These are phyloP conservation scores for Rhizoclosmatium globosum DNA, from an alignment of 192 early-diverging fungal genomes.

Conservation along the genomic window DNA sequence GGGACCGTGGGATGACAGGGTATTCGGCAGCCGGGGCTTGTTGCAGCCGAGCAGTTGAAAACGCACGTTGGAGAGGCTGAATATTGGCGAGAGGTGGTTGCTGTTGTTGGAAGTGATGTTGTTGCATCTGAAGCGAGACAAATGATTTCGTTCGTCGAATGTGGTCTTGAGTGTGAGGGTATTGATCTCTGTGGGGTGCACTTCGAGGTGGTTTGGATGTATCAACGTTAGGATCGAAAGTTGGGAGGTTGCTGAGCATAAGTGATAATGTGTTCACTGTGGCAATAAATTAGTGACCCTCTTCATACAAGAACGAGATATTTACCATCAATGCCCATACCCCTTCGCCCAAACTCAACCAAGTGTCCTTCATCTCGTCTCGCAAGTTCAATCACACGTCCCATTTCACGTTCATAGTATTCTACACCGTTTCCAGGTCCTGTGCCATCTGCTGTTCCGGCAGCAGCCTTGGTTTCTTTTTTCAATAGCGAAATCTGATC, in stretches of 20 bases:
- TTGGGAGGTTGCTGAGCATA: slow-evolving; percentile 18
- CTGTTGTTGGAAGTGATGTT: slow-evolving; percentile 10
- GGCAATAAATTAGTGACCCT: neutral
- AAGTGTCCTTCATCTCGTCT: slow-evolving; percentile 22
- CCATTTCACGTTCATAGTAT: slow-evolving; percentile 34
- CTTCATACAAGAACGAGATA: neutral
- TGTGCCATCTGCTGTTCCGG: neutral
- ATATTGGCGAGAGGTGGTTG: neutral
- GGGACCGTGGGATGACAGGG: neutral
- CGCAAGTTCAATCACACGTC: neutral
- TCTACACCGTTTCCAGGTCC: neutral
- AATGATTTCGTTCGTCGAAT: slow-evolving; percentile 24
- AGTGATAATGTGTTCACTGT: slow-evolving; percentile 28
- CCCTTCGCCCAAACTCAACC: slow-evolving; percentile 30
- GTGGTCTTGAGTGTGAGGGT: slow-evolving; percentile 16
- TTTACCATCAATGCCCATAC: slow-evolving; percentile 35
- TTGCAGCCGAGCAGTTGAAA: slow-evolving; percentile 1
- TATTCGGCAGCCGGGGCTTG: neutral
- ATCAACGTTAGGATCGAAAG: slow-evolving; percentile 12
- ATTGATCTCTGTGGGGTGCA: neutral
- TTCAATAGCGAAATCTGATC: slow-evolving; percentile 14
- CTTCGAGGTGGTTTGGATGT: neutral
- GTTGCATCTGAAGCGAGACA: neutral
- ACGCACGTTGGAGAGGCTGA: neutral
- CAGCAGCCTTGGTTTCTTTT: neutral